Conservation (phyloP, 2,329 filamentous ascomycete species). For the Fusarium dlaminii region DNA sequence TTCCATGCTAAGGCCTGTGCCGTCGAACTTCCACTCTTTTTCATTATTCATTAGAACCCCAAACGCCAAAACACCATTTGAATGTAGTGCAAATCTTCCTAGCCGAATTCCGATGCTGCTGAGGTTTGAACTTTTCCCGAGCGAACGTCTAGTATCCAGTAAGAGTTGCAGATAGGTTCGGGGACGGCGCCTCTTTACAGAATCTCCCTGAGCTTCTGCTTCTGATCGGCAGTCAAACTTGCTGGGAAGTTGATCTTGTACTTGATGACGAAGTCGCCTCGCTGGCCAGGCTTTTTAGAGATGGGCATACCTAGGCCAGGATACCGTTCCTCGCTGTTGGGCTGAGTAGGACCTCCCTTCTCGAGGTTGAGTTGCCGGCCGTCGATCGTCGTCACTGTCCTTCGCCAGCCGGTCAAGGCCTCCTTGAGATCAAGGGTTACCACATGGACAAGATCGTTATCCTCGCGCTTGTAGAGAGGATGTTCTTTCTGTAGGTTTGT, state of each 20-base stretch:
- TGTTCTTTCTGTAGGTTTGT: conserved; percentile 77
- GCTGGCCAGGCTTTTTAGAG: conserved; percentile 84
- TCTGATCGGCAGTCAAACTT: conserved; percentile 79
- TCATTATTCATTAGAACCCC: conserved; percentile 40
- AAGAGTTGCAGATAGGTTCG: neutral
- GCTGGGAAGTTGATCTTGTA: conserved; percentile 95
- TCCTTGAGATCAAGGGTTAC: conserved; percentile 91
- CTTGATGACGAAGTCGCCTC: conserved; percentile 88
- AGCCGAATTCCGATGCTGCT: neutral
- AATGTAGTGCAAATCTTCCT: conserved; percentile 13
- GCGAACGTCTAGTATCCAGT: neutral
- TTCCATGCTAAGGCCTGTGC: neutral
- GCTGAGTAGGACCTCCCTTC: conserved; percentile 85
- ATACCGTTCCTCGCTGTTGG: conserved; percentile 82
- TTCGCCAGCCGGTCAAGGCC: conserved; percentile 91
- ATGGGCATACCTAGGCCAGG: conserved; percentile 93
- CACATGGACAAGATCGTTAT: conserved; percentile 83
- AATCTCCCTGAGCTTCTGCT: conserved; percentile 81
- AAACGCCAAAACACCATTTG: conserved; percentile 39
- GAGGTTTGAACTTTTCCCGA: neutral
- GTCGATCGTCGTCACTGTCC: conserved; percentile 93
- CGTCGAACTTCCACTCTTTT: conserved; percentile 11
- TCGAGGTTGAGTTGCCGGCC: conserved; percentile 83
- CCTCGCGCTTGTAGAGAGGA: conserved; percentile 83
- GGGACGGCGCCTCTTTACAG: conserved; percentile 57